Evolutionary conservation across 495 filamentous ascomycete species (phyloP), one percentile per base, ranked within the genome.

Genomic region (Trichoderma asperelloides): DNA sequence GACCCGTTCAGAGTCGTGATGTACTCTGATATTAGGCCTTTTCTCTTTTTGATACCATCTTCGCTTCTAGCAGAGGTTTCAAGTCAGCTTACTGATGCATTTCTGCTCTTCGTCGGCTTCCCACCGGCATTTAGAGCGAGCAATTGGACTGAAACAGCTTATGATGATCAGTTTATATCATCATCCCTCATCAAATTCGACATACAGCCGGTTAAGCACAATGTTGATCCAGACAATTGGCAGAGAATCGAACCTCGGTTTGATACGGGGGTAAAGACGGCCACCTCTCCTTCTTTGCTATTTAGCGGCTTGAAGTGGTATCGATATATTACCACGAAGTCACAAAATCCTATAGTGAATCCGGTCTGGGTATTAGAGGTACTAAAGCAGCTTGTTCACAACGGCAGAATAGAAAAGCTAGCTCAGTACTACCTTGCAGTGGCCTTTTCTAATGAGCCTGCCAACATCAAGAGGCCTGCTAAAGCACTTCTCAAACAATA

Each of bases 361-460:
- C 71, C 73, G 28, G 72, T 74, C 12, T 91, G 85, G 82, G 74
- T 85, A 11, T 76, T 78, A 12, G 75, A 74, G 47, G 79, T 80
- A 5, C 75, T 97, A 12, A 83, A 82, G 63, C 75, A 82, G 25
- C 73, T 97, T 1, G 81, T 86, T 39, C 68, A 68, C 3, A 37
- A 6, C 7, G 71, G 72, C 18, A 70, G 72, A 27, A 72, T 85
- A 55, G 83, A 88, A 55, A 72, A 78, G 45, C 68, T 96, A 23
- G 88, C 86, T 0, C 87, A 92, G 66, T 93, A 91, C 69, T 79
- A 85, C 66, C 78, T 98, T 12, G 87, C 89, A 1, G 83, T 93
- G 68, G 86, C 88, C 66, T 88, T 85, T 69, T 75, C 77, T 0
- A 87, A 86, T 67, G 80, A 86, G 64, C 77, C 80, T 28, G 69